Percentiles rank a stretch among this genome's conserved stretches.
Conservation (phyloP, 805 yeast genomes). For the Saccharomycopsis selenospora region DNA sequence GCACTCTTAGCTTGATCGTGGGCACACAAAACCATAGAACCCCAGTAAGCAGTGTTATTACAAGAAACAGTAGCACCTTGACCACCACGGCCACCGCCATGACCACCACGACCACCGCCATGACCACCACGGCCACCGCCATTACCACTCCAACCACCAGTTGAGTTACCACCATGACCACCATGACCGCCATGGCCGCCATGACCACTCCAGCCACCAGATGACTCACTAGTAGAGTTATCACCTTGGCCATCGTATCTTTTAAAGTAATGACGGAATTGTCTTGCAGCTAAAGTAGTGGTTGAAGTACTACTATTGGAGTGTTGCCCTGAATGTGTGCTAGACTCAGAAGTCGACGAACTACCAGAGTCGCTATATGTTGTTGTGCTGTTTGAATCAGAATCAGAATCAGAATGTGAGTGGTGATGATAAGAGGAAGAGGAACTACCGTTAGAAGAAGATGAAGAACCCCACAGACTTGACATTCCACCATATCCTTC, state of each 20-base stretch:
- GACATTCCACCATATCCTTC: no score
- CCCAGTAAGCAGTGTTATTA: background rate
- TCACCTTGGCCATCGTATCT: no score
- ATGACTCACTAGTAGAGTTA: no score
- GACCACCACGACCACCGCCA: constrained; percentile 30
- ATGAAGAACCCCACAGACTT: no score
- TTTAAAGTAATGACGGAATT: no score
- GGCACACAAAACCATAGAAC: background rate
- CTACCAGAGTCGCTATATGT: no score
- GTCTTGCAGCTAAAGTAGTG: no score
- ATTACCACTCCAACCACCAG: constrained; percentile 32
- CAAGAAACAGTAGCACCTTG: constrained; percentile 2
- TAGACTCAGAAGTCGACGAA: no score
- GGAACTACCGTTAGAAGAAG: no score
- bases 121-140: constrained; percentile 28
- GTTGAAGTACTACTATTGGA: no score
- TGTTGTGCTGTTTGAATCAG: background rate
- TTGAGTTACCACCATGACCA: constrained; percentile 26
- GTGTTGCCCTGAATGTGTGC: no score
- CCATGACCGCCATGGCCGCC: constrained; percentile 37
- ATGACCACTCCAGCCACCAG: constrained; percentile 36
- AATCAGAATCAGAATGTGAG: background rate
- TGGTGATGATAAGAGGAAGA: no score
- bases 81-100: constrained; percentile 24
- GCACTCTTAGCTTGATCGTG: background rate